phyloP scores from a whole-genome alignment of 192 early-diverging fungal genomes.

The Gigaspora rosea region DNA sequence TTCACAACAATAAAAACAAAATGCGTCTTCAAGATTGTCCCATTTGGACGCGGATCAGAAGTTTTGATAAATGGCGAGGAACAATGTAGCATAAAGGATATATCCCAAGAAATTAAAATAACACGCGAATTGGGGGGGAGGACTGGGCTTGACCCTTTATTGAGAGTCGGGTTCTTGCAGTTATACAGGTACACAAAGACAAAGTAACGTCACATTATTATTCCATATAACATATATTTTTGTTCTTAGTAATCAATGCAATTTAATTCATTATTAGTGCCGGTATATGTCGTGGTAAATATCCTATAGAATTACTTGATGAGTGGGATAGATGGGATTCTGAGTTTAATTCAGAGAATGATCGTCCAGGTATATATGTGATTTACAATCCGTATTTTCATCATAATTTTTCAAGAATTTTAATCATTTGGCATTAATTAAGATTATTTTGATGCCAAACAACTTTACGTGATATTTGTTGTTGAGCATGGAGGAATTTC shows the following conservation, averaged over 20 bases:
- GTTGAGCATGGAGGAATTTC: constrained; percentile 75
- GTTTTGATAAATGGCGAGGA: constrained; percentile 44
- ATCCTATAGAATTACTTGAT: constrained; percentile 64
- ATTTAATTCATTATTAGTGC: constrained; percentile 54
- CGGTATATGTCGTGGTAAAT: constrained; percentile 66
- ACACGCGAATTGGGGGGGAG: constrained; percentile 56
- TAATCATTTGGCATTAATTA: not conserved
- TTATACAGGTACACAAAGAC: constrained; percentile 38
- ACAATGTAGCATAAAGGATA: constrained; percentile 53
- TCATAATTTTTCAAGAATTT: not conserved
- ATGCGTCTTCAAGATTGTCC: constrained; percentile 81
- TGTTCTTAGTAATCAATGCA: constrained; percentile 40
- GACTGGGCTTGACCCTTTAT: constrained; percentile 42
- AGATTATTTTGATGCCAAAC: constrained; percentile 66
- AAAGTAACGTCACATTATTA: not conserved
- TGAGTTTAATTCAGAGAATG: constrained; percentile 69
- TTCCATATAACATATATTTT: constrained; percentile 20
- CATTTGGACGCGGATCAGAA: constrained; percentile 62
- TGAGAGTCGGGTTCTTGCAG: constrained; percentile 43
- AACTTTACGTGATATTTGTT: constrained; percentile 74
- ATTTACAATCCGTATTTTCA: not conserved
- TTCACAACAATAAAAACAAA: constrained; percentile 38
- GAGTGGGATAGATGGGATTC: constrained; percentile 73
- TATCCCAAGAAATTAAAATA: constrained; percentile 65
- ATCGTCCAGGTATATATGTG: constrained; percentile 56